Base-by-base conservation (phyloP, 2,329 filamentous ascomycete genomes). In the Fusarium udum region DNA sequence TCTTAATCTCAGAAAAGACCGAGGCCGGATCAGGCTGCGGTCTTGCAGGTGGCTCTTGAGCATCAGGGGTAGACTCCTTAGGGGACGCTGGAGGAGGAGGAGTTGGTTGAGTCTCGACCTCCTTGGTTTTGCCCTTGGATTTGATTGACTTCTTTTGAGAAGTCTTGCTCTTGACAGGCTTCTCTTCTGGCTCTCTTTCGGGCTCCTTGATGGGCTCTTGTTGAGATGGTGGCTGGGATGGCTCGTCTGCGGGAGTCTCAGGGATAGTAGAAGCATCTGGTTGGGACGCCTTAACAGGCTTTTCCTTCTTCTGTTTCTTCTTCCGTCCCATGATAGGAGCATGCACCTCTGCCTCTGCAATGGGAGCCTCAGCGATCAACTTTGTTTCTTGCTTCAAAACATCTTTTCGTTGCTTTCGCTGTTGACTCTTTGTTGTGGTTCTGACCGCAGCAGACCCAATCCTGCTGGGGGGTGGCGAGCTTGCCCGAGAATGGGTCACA, bases 271-370 rank as follows among this genome's bases (percentile, higher is more conserved):
- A 45, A 22, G 71, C 12, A 22, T 60, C 64, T 39, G 75, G 14
- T 22, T 71, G 67, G 18, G 59, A 11, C 24, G 75, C 60, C 48
- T 81, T 81, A 13, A 61, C 39, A 20, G 81, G 80, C 76, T 89
- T 91, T 76, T 92, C 90, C 82, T 94, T 95, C 85, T 93, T 95
- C 80, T 93, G 90, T 83, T 95, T 96, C 86, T 94, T 95, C 85
- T 95, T 95, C 59, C 93, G 89, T 39, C 92, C 92, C 55, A 94
- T 80, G 45, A 97, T 92, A 0, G 94, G 93, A 13, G 90, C 93
- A 73, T 89, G 88, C 72, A 90, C 87, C 58, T 89, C 85, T 18
- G 86, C 81, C 66, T 91, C 90, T 20, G 83, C 77, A 55, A 86
- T 85, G 71, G 88, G 77, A 2, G 83, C 75, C 69, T 89, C 88